These are phyloP conservation scores for Zygosaccharomyces lentus DNA, from an alignment of 805 yeast genomes.

Conservation along the genomic window DNA sequence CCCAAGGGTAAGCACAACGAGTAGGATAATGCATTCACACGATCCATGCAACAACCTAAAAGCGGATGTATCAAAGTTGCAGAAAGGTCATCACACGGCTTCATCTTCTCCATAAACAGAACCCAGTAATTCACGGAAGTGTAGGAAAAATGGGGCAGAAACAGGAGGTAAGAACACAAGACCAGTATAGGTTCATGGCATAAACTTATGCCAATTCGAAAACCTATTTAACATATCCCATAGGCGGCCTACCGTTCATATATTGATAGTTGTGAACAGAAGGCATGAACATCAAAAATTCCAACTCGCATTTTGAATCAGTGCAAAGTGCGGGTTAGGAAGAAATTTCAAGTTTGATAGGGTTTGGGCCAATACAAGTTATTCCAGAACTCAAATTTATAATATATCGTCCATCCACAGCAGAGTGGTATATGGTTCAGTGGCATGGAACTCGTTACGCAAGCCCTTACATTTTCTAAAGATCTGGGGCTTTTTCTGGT, in stretches of 20 bases:
- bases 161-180: constrained; percentile 41
- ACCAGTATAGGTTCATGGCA: neutral
- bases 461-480: constrained; percentile 1
- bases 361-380: neutral
- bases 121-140: constrained; percentile 51
- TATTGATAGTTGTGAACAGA: neutral
- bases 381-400: neutral
- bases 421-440: neutral
- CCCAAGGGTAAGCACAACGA: constrained; percentile 8
- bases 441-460: neutral
- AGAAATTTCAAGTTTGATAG: neutral
- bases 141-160: constrained; percentile 57
- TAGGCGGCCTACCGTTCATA: neutral
- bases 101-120: constrained; percentile 57
- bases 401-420: neutral
- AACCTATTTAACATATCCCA: neutral
- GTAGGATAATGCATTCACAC: constrained; percentile 37
- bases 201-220: constrained; percentile 1
- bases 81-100: constrained; percentile 40
- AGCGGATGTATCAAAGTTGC: constrained; percentile 49
- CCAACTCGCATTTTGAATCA: neutral
- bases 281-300: neutral
- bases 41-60: constrained; percentile 42
- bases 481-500: constrained; percentile 12
- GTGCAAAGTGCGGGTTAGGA: constrained; percentile 3